Percentiles rank a stretch among this genome's conserved stretches.
These are phyloP conservation scores for Solanum verrucosum DNA, from an alignment of 257 asterid genomes.

Conservation along the genomic window DNA sequence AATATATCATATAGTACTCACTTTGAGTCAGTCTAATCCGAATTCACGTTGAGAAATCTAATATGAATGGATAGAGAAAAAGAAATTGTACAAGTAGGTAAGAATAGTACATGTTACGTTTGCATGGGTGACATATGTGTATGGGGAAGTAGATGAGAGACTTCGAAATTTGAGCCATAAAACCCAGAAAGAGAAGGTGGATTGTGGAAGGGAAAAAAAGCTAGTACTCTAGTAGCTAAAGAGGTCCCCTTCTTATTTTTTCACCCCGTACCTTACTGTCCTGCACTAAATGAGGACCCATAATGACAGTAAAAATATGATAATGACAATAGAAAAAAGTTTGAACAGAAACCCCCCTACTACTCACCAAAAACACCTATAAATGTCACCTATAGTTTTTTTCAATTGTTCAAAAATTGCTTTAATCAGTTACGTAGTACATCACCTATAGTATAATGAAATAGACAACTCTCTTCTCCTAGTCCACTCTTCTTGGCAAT, in stretches of 20 bases:
- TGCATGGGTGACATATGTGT: conserved; percentile 1
- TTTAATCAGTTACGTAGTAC: not conserved
- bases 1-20: not conserved
- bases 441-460: not conserved
- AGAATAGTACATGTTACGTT: not conserved
- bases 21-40: not conserved
- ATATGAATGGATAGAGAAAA: not conserved
- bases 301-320: not conserved
- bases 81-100: not conserved
- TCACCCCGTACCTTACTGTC: not conserved
- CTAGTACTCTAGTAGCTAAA: not conserved
- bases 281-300: not conserved
- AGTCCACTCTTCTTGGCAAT: not conserved
- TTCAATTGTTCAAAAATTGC: not conserved
- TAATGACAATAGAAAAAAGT: not conserved
- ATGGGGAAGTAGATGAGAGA: not conserved
- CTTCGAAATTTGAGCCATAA: not conserved
- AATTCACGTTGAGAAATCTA: not conserved
- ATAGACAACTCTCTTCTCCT: not conserved
- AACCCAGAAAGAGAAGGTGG: not conserved
- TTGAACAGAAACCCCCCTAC: not conserved
- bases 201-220: not conserved
- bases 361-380: not conserved
- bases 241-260: not conserved
- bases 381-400: not conserved